phyloP scores from a whole-genome alignment of 345 rosid genomes.

The Carallia brachiata region DNA sequence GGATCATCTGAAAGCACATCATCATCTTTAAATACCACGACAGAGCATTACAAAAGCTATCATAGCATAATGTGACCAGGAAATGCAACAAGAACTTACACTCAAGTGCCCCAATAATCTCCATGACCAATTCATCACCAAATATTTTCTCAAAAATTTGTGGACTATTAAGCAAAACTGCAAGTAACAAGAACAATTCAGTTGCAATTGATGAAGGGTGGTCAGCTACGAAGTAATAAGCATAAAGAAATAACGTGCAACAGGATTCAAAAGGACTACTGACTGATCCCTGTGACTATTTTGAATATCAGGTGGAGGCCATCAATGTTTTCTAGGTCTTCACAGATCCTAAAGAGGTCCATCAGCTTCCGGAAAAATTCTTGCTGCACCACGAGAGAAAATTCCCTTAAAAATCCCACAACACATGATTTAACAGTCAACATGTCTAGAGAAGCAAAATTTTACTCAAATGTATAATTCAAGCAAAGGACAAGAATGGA shows the following conservation, averaged over 20 bases:
- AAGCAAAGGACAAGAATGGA: background rate
- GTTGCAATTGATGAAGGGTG: conserved; percentile 12
- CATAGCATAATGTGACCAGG: background rate
- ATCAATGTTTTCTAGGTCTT: conserved; percentile 56
- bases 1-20: conserved; percentile 68
- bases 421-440: background rate
- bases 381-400: conserved; percentile 53
- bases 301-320: conserved; percentile 79
- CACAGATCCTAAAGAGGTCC: conserved; percentile 67
- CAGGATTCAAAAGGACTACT: conserved; percentile 32
- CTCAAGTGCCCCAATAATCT: conserved; percentile 84
- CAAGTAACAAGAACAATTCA: conserved; percentile 22
- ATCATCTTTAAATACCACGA: conserved; percentile 1
- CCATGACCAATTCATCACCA: conserved; percentile 83
- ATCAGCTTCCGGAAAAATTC: conserved; percentile 72
- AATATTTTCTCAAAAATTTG: conserved; percentile 76
- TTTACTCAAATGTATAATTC: background rate
- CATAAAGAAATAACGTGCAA: conserved; percentile 12
- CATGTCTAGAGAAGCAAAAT: background rate
- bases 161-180: conserved; percentile 79
- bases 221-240: conserved; percentile 8
- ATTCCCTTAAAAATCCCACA: conserved; percentile 7
- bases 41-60: background rate
- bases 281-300: conserved; percentile 80
- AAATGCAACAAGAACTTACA: conserved; percentile 47